Evolutionary conservation across 352 stramenopile species (phyloP).

Genomic region (Thalassiosira livingstoniorum): DNA sequence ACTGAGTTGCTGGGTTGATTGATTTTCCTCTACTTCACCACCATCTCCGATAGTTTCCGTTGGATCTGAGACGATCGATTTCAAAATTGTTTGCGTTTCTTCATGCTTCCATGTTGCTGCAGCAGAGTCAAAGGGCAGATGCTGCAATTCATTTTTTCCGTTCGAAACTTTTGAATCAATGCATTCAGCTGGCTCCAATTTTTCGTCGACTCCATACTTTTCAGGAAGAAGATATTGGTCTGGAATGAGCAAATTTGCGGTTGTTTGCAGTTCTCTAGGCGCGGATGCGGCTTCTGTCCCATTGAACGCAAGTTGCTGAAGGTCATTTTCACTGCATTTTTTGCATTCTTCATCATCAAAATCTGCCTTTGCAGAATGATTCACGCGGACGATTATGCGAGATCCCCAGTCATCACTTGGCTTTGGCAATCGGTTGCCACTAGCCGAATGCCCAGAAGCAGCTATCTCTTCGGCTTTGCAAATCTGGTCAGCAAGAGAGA

Average conservation of each 20-base stretch:
- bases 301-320: neutral
- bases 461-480: neutral
- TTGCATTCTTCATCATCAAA: too few relatives aligned
- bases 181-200: too few relatives aligned
- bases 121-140: neutral
- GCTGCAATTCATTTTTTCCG: neutral
- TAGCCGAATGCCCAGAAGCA: neutral
- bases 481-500: conserved; percentile 6
- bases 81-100: neutral
- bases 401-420: neutral
- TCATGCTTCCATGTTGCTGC: neutral
- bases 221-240: too few relatives aligned
- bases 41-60: neutral
- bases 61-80: neutral
- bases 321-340: too few relatives aligned
- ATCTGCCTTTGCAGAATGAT: too few relatives aligned
- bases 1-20: neutral
- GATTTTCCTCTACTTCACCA: neutral
- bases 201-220: too few relatives aligned
- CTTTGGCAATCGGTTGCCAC: neutral
- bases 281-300: too few relatives aligned
- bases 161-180: too few relatives aligned
- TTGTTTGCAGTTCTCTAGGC: too few relatives aligned
- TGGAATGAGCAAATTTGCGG: too few relatives aligned
- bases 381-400: neutral